Conservation (phyloP, 1,284 basidiomycete species). For the Earliella scabrosa region DNA sequence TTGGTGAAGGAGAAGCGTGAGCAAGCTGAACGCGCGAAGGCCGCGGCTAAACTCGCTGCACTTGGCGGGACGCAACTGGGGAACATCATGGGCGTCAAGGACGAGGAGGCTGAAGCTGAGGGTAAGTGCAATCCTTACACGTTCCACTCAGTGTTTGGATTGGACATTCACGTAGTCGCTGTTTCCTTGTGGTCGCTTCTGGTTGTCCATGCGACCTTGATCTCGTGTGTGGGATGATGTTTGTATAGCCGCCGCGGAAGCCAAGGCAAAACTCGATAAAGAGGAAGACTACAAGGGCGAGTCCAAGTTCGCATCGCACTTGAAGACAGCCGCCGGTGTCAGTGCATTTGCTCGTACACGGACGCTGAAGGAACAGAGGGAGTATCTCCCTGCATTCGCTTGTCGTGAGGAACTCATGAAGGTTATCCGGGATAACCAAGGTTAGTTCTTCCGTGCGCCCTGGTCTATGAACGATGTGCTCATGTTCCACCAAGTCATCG, state of each 20-base stretch:
- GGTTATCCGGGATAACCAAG: constrained; percentile 94
- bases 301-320: constrained; percentile 93
- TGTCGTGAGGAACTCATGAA: constrained; percentile 94
- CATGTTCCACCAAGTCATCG: constrained; percentile 61
- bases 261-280: constrained; percentile 39
- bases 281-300: constrained; percentile 85
- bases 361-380: constrained; percentile 93
- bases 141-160: constrained; percentile 43
- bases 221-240: constrained; percentile 28
- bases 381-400: constrained; percentile 97
- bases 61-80: constrained; percentile 93
- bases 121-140: constrained; percentile 53
- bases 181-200: constrained; percentile 18
- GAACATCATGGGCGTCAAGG: constrained; percentile 97
- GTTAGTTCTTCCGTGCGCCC: constrained; percentile 42
- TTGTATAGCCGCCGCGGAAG: constrained; percentile 64
- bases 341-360: constrained; percentile 84
- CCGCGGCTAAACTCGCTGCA: constrained; percentile 92
- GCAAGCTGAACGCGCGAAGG: constrained; percentile 93
- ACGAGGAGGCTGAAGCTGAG: constrained; percentile 89
- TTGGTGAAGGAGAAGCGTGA: constrained; percentile 96
- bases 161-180: constrained; percentile 76
- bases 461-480: not conserved
- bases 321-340: constrained; percentile 80
- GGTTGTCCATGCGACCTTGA: not conserved